A percentile compares a stretch with the other conserved stretches of the same genome.
phyloP scores from a whole-genome alignment of 2,329 filamentous ascomycete species.

The Colletotrichum liriopes region DNA sequence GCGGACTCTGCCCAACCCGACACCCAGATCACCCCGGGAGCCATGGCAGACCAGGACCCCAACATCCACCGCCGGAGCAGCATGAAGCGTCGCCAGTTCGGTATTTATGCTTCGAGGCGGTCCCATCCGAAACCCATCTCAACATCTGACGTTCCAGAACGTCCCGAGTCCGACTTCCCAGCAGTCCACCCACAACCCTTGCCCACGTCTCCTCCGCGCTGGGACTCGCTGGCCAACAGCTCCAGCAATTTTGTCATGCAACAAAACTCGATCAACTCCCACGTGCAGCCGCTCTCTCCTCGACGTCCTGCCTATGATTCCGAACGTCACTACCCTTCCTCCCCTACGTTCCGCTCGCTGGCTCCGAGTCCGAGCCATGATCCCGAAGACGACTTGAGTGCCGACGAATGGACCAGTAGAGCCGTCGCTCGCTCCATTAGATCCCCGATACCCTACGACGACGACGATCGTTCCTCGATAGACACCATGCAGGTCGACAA shows the following conservation, averaged over 20 bases:
- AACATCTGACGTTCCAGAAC: slow-evolving; percentile 41
- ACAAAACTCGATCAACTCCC: slow-evolving; percentile 29
- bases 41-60: slow-evolving; percentile 35
- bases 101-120: slow-evolving; percentile 43
- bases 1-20: slow-evolving; percentile 41
- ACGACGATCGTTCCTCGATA: slow-evolving; percentile 46
- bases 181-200: slow-evolving; percentile 50
- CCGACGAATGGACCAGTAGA: slow-evolving; percentile 45
- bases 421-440: slow-evolving; percentile 39
- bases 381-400: slow-evolving; percentile 41
- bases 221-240: slow-evolving; percentile 59
- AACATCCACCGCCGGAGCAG: slow-evolving; percentile 34
- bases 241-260: slow-evolving; percentile 43
- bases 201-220: slow-evolving; percentile 58
- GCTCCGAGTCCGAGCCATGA: slow-evolving; percentile 37
- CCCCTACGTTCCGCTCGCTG: slow-evolving; percentile 50
- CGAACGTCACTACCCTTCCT: slow-evolving; percentile 51
- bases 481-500: slow-evolving; percentile 60
- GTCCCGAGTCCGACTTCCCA: slow-evolving; percentile 35
- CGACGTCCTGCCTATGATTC: slow-evolving; percentile 48
- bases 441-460: slow-evolving; percentile 45
- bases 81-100: slow-evolving; percentile 44
- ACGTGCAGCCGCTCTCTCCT: slow-evolving; percentile 38
- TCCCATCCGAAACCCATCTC: slow-evolving; percentile 41
- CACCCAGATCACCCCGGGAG: slow-evolving; percentile 27